Evolutionary conservation across 495 filamentous ascomycete genomes (phyloP).

Genomic region (Niebla homalea): DNA sequence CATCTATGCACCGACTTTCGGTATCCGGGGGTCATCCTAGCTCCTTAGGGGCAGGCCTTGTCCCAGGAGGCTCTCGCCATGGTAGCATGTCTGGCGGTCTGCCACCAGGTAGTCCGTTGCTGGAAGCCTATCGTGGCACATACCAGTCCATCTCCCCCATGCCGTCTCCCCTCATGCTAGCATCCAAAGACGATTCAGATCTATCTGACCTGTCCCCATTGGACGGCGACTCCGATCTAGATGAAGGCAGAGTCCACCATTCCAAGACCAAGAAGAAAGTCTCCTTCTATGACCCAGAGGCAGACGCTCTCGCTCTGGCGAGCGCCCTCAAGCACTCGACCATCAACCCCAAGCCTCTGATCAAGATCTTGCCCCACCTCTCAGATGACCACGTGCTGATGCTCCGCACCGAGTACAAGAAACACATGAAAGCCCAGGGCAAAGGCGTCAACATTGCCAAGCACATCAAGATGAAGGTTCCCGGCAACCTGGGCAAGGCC

Average conservation of each 20-base stretch:
- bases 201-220: slow-evolving; percentile 37
- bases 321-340: slow-evolving; percentile 58
- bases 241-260: slow-evolving; percentile 8
- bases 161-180: slow-evolving; percentile 57
- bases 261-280: slow-evolving; percentile 21
- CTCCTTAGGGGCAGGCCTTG: background rate
- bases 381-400: slow-evolving; percentile 75
- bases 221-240: slow-evolving; percentile 14
- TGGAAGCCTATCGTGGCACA: slow-evolving; percentile 87
- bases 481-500: slow-evolving; percentile 76
- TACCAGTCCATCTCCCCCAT: slow-evolving; percentile 94
- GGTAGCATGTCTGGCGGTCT: slow-evolving; percentile 20
- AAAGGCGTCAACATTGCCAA: slow-evolving; percentile 92
- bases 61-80: slow-evolving; percentile 18
- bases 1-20: slow-evolving; percentile 33
- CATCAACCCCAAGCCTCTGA: slow-evolving; percentile 54
- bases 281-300: slow-evolving; percentile 59
- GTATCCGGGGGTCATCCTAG: slow-evolving; percentile 19
- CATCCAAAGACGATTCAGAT: slow-evolving; percentile 31
- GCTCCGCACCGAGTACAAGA: slow-evolving; percentile 79
- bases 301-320: slow-evolving; percentile 64
- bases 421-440: slow-evolving; percentile 63
- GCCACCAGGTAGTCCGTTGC: slow-evolving; percentile 65
- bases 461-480: slow-evolving; percentile 68
- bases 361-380: slow-evolving; percentile 71